phyloP scores from a whole-genome alignment of 306 rosid genomes.

The Cucurbita argyrosperma region DNA sequence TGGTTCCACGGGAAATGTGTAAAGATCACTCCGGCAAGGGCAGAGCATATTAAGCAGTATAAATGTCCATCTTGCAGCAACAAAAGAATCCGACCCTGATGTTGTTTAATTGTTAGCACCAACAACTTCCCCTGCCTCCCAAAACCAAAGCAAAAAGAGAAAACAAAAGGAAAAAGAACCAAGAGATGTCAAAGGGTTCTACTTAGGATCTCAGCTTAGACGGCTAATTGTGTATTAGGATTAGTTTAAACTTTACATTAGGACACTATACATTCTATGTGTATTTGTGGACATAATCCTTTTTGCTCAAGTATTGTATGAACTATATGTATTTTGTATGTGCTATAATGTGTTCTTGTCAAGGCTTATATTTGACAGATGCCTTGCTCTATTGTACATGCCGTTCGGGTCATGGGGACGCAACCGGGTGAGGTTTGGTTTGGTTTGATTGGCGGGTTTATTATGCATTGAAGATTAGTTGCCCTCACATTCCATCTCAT shows the following conservation, averaged over 20 bases:
- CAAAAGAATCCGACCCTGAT: conserved; percentile 52
- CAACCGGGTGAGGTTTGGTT: background rate
- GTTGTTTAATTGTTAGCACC: background rate
- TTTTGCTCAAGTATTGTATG: background rate
- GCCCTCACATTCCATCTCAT: background rate
- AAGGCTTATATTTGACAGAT: background rate
- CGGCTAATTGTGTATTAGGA: conserved; percentile 3
- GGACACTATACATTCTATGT: background rate
- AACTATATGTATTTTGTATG: background rate
- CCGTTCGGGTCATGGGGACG: background rate
- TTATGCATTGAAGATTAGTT: background rate
- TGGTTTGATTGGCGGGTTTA: background rate
- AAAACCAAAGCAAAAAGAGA: background rate
- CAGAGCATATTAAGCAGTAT: conserved; percentile 69
- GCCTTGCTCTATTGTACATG: background rate
- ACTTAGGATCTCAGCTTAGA: background rate
- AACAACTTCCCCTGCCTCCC: background rate
- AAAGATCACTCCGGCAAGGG: conserved; percentile 79
- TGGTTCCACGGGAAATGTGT: conserved; percentile 94
- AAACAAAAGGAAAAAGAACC: background rate
- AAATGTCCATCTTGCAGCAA: conserved; percentile 87
- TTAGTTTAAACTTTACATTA: conserved; percentile 1
- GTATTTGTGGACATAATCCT: background rate
- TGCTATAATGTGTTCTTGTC: background rate
- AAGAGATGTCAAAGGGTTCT: background rate